Conservation (phyloP, 2,329 filamentous ascomycete genomes). For the Colletotrichum trifolii region DNA sequence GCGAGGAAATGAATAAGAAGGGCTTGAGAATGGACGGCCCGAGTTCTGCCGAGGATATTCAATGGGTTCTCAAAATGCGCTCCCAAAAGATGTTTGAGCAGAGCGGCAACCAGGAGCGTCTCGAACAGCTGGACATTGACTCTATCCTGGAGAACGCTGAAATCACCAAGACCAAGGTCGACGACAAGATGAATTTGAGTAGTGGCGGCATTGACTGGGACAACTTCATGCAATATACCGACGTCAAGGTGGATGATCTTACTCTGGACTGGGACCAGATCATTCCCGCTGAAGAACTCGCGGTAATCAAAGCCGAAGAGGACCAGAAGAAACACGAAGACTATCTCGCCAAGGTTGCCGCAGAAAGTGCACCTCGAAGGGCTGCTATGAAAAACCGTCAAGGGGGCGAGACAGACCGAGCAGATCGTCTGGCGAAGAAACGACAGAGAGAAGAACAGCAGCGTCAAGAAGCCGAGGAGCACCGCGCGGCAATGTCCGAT, state of each 20-base stretch:
- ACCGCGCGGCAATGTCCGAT: conserved; percentile 79
- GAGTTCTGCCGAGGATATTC: conserved; percentile 93
- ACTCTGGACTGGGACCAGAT: conserved; percentile 96
- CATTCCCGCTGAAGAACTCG: conserved; percentile 92
- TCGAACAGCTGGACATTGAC: conserved; percentile 98
- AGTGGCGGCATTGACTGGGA: conserved; percentile 88
- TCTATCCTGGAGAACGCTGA: conserved; percentile 97
- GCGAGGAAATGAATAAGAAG: conserved; percentile 82
- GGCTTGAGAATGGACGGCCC: conserved; percentile 81
- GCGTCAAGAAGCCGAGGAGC: conserved; percentile 80
- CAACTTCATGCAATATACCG: conserved; percentile 97
- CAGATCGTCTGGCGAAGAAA: conserved; percentile 74
- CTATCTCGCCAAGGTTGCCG: conserved; percentile 83
- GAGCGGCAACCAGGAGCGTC: conserved; percentile 93
- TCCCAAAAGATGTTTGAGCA: conserved; percentile 99
- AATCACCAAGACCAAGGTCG: conserved; percentile 94
- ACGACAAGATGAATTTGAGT: conserved; percentile 89
- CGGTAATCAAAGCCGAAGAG: conserved; percentile 89
- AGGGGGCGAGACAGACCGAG: conserved; percentile 68
- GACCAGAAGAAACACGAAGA: conserved; percentile 85
- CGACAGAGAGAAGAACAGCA: conserved; percentile 73
- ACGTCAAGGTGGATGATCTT: conserved; percentile 90
- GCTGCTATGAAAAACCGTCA: conserved; percentile 70
- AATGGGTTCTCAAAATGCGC: conserved; percentile 93
- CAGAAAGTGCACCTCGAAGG: conserved; percentile 85